These are phyloP conservation scores for Yamadazyma triangularis DNA, from an alignment of 1,139 yeast genomes.

Conservation along the genomic window DNA sequence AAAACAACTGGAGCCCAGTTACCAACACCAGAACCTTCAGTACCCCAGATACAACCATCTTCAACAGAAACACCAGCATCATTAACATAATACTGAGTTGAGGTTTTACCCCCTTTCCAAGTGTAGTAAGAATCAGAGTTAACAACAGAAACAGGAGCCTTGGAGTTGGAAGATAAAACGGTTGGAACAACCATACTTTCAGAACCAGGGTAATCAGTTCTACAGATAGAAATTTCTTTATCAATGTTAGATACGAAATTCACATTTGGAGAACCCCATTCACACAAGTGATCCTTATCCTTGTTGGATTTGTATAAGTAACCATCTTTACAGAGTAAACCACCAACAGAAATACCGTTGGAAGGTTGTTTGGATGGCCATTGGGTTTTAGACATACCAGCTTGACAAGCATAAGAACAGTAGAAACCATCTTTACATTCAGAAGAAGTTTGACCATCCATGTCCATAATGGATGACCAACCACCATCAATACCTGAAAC, in stretches of 20 bases:
- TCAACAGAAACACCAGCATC: slow-evolving; percentile 86
- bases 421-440: slow-evolving; percentile 79
- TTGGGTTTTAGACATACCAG: slow-evolving; percentile 97
- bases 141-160: slow-evolving; percentile 71
- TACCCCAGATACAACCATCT: slow-evolving; percentile 95
- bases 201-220: slow-evolving; percentile 98
- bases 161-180: slow-evolving; percentile 61
- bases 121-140: slow-evolving; percentile 69
- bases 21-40: slow-evolving; percentile 74
- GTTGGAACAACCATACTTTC: slow-evolving; percentile 98
- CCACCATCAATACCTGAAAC: slow-evolving; percentile 68
- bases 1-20: slow-evolving; percentile 98
- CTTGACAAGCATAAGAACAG: slow-evolving; percentile 95
- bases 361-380: slow-evolving; percentile 88
- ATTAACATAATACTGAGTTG: slow-evolving; percentile 96
- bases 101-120: slow-evolving; percentile 81
- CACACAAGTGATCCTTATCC: slow-evolving; percentile 63
- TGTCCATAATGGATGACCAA: slow-evolving; percentile 75
- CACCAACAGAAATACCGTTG: slow-evolving; percentile 88
- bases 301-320: slow-evolving; percentile 75
- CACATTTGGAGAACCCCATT: slow-evolving; percentile 74
- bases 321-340: slow-evolving; percentile 76
- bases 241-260: slow-evolving; percentile 60
- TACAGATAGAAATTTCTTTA: slow-evolving; percentile 77
- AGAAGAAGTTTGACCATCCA: slow-evolving; percentile 60